These are phyloP conservation scores for Populus hybrid DNA, from an alignment of 441 rosid genomes.

Conservation along the genomic window DNA sequence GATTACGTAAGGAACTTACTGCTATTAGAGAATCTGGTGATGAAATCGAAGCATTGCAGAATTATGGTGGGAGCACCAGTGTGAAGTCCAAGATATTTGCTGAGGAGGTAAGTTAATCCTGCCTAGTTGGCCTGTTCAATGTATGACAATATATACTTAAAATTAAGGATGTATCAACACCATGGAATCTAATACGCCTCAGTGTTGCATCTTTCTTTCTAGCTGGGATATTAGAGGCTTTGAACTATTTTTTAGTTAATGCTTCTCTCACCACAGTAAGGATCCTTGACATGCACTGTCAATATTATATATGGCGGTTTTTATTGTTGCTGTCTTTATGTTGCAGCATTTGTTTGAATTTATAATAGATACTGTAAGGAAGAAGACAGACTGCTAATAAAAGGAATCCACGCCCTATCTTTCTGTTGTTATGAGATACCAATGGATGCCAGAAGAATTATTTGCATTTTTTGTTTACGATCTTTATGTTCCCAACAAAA, in stretches of 20 bases:
- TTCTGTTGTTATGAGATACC: not conserved
- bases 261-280: not conserved
- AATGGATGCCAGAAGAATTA: not conserved
- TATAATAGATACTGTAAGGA: not conserved
- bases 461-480: not conserved
- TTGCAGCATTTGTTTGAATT: constrained; percentile 1
- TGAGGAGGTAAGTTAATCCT: constrained; percentile 48
- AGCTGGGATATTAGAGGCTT: not conserved
- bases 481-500: not conserved
- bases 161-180: not conserved
- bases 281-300: not conserved
- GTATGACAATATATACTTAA: not conserved
- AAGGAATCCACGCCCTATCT: not conserved
- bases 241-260: not conserved
- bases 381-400: not conserved
- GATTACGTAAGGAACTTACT: constrained; percentile 64
- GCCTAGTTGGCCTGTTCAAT: not conserved
- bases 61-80: constrained; percentile 61
- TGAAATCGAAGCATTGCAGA: constrained; percentile 58
- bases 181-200: too few relatives aligned
- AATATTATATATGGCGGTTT: not conserved
- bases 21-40: constrained; percentile 68
- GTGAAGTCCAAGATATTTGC: constrained; percentile 56
- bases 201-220: not conserved
- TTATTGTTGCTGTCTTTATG: not conserved